Base-by-base conservation (phyloP, 495 filamentous ascomycete species). In the Penicillium herquei region DNA sequence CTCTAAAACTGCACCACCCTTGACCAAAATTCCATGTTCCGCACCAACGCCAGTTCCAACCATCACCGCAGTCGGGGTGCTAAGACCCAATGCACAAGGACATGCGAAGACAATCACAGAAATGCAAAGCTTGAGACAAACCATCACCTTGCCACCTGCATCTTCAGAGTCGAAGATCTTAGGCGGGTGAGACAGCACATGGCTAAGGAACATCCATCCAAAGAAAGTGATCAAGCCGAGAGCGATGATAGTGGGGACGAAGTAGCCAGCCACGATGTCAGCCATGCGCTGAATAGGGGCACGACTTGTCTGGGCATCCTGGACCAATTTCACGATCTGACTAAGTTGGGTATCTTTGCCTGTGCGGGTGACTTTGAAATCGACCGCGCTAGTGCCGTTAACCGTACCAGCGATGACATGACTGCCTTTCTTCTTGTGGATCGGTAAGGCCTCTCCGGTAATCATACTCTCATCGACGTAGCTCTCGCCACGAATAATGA, bases 391-490 rank as follows among this genome's bases (percentile, higher is more conserved):
- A 42, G 90, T 85, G 17, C 91, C 92, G 64, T 99, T 99, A 57
- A 99, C 93, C 6, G 94, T 99, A 8, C 94, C 94, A n/a, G 91
- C 94, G 66, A 97, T 92, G 39, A 98, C 72, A 40, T 83, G 67
- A 65, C 83, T 86, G 2, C 90, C 91, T 60, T 89, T 88, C 52
- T 80, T 82, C 69, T 98, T 99, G 56, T 89, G 84, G 35, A 98
- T 91, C 0, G 93, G 92, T 75, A 96, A 88, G 3, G 93, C 87
- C 74, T 99, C 94, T 51, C 94, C 94, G 11, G 95, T 99, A 39
- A 99, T 92, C 95, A 98, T 98, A 65, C 91, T 96, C 69, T 99
- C 94, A 62, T 99, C 91, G 39, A 98, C 84, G 65, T 93, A 96
- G 21, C 89, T 92, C 71, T 97, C 90, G 9, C 94, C 94, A 30